Conservation (phyloP, 495 filamentous ascomycete genomes). For the Aspergillus carlsbadensis region DNA sequence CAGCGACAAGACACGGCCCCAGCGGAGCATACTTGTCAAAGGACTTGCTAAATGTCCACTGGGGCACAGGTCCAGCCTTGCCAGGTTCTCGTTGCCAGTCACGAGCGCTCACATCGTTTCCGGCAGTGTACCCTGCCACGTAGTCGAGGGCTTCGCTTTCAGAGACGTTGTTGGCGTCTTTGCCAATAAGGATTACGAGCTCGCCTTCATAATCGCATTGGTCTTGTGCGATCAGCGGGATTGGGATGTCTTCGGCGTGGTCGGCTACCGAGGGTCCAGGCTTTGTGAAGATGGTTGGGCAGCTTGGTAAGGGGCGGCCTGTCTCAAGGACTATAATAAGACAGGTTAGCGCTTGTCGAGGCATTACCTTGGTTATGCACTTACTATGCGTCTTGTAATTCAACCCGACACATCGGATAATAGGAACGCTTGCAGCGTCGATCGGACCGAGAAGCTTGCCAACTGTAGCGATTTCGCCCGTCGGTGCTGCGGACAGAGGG, state of each 20-base stretch:
- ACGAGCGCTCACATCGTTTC: slow-evolving; percentile 68
- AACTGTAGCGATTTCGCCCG: not conserved
- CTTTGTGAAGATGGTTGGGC: slow-evolving; percentile 2
- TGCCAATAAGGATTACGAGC: slow-evolving; percentile 67
- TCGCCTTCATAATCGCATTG: slow-evolving; percentile 67
- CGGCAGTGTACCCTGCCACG: slow-evolving; percentile 65
- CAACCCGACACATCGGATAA: not conserved
- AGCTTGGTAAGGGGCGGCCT: not conserved
- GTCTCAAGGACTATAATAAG: not conserved
- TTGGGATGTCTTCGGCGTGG: not conserved
- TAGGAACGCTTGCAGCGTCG: not conserved
- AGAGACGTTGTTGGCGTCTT: slow-evolving; percentile 55
- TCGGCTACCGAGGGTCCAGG: not conserved
- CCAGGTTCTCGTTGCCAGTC: slow-evolving; percentile 56
- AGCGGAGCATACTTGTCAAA: slow-evolving; percentile 72
- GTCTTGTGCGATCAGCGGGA: not conserved
- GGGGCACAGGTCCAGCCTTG: slow-evolving; percentile 60
- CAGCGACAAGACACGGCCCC: slow-evolving; percentile 43
- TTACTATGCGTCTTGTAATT: not conserved
- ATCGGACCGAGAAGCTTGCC: not conserved
- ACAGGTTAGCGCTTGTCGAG: too few species aligned
- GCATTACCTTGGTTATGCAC: not conserved
- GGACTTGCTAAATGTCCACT: slow-evolving; percentile 68
- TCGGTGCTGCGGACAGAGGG: not conserved
- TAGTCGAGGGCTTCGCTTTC: slow-evolving; percentile 60